Evolutionary conservation across 495 filamentous ascomycete species (phyloP).

Genomic region (Daldinia decipiens): DNA sequence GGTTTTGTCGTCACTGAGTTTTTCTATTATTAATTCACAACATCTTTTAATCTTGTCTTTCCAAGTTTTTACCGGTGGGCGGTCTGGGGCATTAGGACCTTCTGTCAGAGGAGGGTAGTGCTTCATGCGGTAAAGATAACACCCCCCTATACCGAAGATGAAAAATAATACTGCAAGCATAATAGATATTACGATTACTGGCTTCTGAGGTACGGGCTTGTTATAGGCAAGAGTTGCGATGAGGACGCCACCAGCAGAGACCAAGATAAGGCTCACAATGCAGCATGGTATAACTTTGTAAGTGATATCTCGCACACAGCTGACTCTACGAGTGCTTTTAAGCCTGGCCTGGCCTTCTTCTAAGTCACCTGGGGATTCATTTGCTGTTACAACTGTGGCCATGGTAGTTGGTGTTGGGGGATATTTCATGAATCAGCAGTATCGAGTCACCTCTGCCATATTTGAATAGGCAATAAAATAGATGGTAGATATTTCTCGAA

Average conservation of each 20-base stretch:
- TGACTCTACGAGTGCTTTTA: conserved; percentile 5
- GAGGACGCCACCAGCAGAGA: conserved; percentile 37
- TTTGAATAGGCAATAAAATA: conserved; percentile 20
- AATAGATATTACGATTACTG: conserved; percentile 31
- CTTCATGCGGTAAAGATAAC: conserved; percentile 24
- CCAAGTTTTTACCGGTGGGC: background rate
- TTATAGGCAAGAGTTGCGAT: conserved; percentile 20
- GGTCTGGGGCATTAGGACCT: conserved; percentile 19
- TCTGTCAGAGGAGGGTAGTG: conserved; percentile 20
- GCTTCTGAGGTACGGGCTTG: conserved; percentile 34
- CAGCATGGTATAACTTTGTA: conserved; percentile 38
- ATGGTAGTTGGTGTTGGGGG: conserved; percentile 25
- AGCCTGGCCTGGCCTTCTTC: conserved; percentile 24
- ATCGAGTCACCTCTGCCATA: conserved; percentile 23
- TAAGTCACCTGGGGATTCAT: conserved; percentile 15
- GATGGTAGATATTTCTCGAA: conserved; percentile 30
- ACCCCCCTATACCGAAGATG: conserved; percentile 31
- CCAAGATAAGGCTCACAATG: conserved; percentile 23
- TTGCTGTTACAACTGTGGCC: conserved; percentile 26
- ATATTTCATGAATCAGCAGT: background rate
- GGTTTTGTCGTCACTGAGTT: background rate
- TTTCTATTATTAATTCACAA: conserved; percentile 12
- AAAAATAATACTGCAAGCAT: conserved; percentile 28
- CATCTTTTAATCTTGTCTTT: background rate
- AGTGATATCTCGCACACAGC: conserved; percentile 38